Evolutionary conservation across 345 rosid species (phyloP).

Genomic region (Salix purpurea): DNA sequence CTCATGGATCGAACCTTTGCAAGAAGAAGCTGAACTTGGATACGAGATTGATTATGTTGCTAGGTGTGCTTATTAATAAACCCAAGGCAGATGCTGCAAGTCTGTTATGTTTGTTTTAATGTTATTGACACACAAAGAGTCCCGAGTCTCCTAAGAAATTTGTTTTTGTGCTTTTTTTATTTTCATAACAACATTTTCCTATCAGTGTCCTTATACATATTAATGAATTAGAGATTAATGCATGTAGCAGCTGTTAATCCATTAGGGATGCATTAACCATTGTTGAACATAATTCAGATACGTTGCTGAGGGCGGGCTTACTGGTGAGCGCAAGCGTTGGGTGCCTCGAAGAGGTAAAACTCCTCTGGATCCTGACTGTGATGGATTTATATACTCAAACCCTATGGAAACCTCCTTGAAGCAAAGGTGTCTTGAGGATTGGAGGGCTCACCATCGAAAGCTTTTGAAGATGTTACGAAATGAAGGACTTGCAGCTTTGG

Average conservation of each 20-base stretch:
- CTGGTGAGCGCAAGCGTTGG: constrained; percentile 98
- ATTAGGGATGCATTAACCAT: background rate
- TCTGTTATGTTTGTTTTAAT: no score
- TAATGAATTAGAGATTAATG: background rate
- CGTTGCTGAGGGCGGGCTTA: constrained; percentile 85
- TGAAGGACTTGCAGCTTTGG: constrained; percentile 73
- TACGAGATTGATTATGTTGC: constrained; percentile 83
- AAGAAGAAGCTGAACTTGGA: constrained; percentile 96
- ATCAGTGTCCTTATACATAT: background rate
- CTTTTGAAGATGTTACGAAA: constrained; percentile 60
- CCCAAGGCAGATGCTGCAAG: background rate
- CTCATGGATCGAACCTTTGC: constrained; percentile 97
- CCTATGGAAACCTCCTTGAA: constrained; percentile 93
- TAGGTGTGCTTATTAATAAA: constrained; percentile 46
- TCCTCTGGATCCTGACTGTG: constrained; percentile 89
- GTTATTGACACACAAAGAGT: no score
- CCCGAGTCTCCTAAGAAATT: background rate
- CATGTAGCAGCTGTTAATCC: background rate
- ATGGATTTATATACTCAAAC: constrained; percentile 77
- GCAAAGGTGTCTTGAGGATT: constrained; percentile 80
- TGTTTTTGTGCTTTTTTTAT: background rate
- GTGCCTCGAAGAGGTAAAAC: constrained; percentile 93
- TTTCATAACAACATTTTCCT: background rate
- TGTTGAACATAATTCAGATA: constrained; percentile 49
- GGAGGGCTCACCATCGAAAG: constrained; percentile 67